These are phyloP conservation scores for Acanthamoeba culbertsoni DNA, from an alignment of 208 protist genomes.

Conservation along the genomic window DNA sequence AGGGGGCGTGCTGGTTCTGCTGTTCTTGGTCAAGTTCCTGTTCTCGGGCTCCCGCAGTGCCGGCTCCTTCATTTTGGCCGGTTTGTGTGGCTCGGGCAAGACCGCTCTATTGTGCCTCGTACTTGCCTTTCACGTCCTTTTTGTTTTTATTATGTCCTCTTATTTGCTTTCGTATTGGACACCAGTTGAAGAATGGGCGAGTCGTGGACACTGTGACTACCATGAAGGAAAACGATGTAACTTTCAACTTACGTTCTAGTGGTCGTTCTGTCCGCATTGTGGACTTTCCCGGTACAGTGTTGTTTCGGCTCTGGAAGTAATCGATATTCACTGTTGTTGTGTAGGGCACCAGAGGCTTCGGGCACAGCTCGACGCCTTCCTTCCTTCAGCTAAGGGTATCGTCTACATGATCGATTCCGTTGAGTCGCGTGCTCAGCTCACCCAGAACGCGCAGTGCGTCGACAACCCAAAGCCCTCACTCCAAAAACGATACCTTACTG, in stretches of 20 bases:
- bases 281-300: neutral
- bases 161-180: neutral
- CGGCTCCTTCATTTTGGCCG: conserved; percentile 16
- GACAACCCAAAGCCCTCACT: neutral
- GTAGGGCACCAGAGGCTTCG: conserved; percentile 37
- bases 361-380: conserved; percentile 25
- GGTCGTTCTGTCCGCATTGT: neutral
- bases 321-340: neutral
- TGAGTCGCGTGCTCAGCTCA: neutral
- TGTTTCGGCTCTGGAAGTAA: neutral
- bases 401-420: conserved; percentile 3
- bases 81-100: conserved; percentile 33
- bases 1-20: neutral
- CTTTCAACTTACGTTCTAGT: neutral
- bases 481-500: too few species aligned
- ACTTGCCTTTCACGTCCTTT: neutral
- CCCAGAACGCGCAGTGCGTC: conserved; percentile 5
- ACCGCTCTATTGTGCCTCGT: neutral
- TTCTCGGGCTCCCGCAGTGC: neutral
- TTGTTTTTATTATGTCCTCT: neutral
- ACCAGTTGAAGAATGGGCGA: neutral
- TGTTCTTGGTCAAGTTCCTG: neutral
- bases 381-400: conserved; percentile 20
- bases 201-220: conserved; percentile 6
- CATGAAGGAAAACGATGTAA: conserved; percentile 55